phyloP scores from a whole-genome alignment of 257 asterid species.

The Scutellaria galericulata region DNA sequence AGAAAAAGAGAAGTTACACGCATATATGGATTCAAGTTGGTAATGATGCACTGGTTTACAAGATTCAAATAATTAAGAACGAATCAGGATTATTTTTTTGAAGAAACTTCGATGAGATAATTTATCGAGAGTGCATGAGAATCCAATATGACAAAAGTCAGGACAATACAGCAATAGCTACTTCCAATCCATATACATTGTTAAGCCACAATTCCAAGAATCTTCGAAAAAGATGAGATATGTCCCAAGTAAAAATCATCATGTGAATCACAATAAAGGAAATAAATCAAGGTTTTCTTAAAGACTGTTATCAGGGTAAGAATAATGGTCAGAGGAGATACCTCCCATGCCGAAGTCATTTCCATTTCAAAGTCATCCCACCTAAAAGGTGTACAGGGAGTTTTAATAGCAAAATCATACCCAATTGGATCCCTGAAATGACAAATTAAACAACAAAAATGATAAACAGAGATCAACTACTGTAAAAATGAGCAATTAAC shows the following conservation, averaged over 20 bases:
- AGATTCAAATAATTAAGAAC: neutral
- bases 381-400: slow-evolving; percentile 87
- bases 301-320: slow-evolving; percentile 2
- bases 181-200: neutral
- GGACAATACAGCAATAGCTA: neutral
- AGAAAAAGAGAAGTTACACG: neutral
- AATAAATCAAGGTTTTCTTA: slow-evolving; percentile 3
- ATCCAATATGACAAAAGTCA: neutral
- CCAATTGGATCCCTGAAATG: slow-evolving; percentile 74
- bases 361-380: slow-evolving; percentile 87
- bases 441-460: slow-evolving; percentile 14
- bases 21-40: neutral
- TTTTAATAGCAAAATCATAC: slow-evolving; percentile 74
- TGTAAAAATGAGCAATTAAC: slow-evolving; percentile 27
- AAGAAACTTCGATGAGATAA: slow-evolving; percentile 9
- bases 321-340: slow-evolving; percentile 37
- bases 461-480: slow-evolving; percentile 19
- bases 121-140: neutral
- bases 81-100: neutral
- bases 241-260: neutral
- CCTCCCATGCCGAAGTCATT: slow-evolving; percentile 99
- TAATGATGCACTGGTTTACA: neutral
- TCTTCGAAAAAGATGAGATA: slow-evolving; percentile 16
- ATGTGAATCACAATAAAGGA: neutral
- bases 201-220: slow-evolving; percentile 19